These are phyloP conservation scores for Puccinia horiana DNA, from an alignment of 1,284 basidiomycete genomes.

Conservation along the genomic window DNA sequence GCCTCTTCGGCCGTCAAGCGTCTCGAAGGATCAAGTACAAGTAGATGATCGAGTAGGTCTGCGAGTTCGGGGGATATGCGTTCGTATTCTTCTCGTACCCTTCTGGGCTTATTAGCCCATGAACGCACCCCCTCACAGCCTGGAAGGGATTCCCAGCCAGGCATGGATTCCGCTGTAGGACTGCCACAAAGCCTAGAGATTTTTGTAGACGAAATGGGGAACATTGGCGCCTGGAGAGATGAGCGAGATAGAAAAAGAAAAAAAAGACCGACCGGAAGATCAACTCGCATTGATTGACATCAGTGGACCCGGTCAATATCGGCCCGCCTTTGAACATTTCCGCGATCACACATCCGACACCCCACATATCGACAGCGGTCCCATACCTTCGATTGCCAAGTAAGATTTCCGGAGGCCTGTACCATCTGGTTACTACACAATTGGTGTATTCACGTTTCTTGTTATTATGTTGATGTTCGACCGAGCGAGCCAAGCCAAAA, in stretches of 20 bases:
- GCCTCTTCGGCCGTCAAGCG: conserved; percentile 63
- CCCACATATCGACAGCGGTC: conserved; percentile 95
- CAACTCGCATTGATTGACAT: conserved; percentile 84
- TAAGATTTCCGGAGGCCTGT: conserved; percentile 90
- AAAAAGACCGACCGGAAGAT: conserved; percentile 67
- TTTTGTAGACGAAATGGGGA: neutral
- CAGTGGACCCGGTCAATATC: conserved; percentile 81
- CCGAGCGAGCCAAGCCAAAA: conserved; percentile 83
- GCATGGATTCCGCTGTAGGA: conserved; percentile 73
- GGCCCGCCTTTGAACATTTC: conserved; percentile 91
- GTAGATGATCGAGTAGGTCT: conserved; percentile 61
- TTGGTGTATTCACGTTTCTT: conserved; percentile 74
- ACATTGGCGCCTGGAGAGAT: neutral
- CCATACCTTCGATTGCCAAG: conserved; percentile 85
- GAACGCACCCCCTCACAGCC: conserved; percentile 52
- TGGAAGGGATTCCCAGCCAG: conserved; percentile 68
- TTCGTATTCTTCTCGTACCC: conserved; percentile 34
- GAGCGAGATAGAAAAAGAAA: neutral
- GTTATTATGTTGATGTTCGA: conserved; percentile 54
- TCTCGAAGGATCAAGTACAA: conserved; percentile 63
- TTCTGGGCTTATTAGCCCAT: conserved; percentile 28
- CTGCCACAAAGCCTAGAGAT: conserved; percentile 71
- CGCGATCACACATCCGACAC: conserved; percentile 92
- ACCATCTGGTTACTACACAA: conserved; percentile 99
- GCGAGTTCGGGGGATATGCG: conserved; percentile 52